Conservation (phyloP, 768 basidiomycete species). For the Suillus plorans region DNA sequence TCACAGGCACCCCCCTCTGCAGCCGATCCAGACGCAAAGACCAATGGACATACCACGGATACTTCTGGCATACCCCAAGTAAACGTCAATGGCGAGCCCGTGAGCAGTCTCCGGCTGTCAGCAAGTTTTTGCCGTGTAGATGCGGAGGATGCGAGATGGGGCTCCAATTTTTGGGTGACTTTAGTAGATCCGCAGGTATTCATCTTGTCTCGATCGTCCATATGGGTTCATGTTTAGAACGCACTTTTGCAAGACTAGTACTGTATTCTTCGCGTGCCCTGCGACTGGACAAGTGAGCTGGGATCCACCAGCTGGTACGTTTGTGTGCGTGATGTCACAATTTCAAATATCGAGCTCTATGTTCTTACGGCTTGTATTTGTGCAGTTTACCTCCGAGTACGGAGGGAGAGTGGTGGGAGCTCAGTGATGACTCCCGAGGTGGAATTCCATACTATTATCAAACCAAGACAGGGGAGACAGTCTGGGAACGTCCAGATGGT, state of each 20-base stretch:
- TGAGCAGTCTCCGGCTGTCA: conserved; percentile 33
- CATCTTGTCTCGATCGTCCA: conserved; percentile 10
- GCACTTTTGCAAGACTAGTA: conserved; percentile 42
- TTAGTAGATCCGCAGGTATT: conserved; percentile 84
- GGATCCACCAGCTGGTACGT: conserved; percentile 88
- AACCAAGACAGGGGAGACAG: conserved; percentile 86
- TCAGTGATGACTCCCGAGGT: conserved; percentile 78
- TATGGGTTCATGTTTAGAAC: conserved; percentile 10
- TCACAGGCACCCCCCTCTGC: conserved; percentile 9
- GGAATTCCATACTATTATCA: conserved; percentile 93
- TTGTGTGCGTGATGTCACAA: conserved; percentile 60
- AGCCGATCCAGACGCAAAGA: conserved; percentile 10
- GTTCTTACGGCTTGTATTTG: conserved; percentile 4
- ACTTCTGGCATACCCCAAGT: conserved; percentile 32
- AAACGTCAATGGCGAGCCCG: conserved; percentile 34
- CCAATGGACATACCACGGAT: conserved; percentile 11
- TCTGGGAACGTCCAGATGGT: conserved; percentile 87
- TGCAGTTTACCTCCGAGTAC: conserved; percentile 75
- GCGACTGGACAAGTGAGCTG: conserved; percentile 90
- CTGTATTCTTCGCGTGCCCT: conserved; percentile 90
- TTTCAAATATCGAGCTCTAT: conserved; percentile 21
- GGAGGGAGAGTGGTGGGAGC: conserved; percentile 96
- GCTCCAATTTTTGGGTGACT: conserved; percentile 93
- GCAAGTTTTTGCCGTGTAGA: conserved; percentile 21
- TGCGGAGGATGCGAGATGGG: conserved; percentile 62